Evolutionary conservation across 208 protist species (phyloP).

Genomic region (Trypanosoma lewisi): DNA sequence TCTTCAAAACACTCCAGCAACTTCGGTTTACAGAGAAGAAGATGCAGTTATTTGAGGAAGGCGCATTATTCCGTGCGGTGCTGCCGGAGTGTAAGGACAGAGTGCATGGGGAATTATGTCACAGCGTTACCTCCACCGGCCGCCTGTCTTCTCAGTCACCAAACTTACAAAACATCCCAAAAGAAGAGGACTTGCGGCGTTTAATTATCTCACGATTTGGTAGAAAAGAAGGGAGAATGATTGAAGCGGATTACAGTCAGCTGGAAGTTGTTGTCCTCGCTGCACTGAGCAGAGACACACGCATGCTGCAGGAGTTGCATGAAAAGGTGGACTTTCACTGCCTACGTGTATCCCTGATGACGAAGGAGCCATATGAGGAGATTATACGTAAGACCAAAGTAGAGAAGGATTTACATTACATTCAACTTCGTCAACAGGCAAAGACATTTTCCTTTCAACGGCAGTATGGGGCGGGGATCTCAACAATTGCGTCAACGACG

Average conservation of each 20-base stretch:
- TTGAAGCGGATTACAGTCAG: conserved; percentile 91
- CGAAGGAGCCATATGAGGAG: conserved; percentile 88
- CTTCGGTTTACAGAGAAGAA: conserved; percentile 91
- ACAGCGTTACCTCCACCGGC: conserved; percentile 86
- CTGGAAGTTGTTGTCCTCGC: conserved; percentile 89
- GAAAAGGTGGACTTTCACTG: conserved; percentile 91
- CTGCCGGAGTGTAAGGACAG: conserved; percentile 80
- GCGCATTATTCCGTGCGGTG: conserved; percentile 84
- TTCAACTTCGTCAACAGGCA: conserved; percentile 89
- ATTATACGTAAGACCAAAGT: conserved; percentile 82
- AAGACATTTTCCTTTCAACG: conserved; percentile 92
- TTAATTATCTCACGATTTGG: conserved; percentile 87
- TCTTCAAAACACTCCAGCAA: conserved; percentile 88
- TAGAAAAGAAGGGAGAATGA: conserved; percentile 64
- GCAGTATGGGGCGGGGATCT: conserved; percentile 85
- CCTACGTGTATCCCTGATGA: conserved; percentile 86
- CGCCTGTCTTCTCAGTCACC: conserved; percentile 87
- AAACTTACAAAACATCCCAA: conserved; percentile 89
- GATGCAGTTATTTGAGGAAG: conserved; percentile 89
- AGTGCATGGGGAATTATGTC: conserved; percentile 87
- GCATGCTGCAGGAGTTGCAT: conserved; percentile 85
- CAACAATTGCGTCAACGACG: conserved; percentile 82
- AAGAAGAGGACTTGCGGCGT: conserved; percentile 77
- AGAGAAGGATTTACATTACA: conserved; percentile 81
- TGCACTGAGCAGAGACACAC: conserved; percentile 78